phyloP scores from a whole-genome alignment of 2,329 filamentous ascomycete genomes.

The Pezicula neosporulosa region DNA sequence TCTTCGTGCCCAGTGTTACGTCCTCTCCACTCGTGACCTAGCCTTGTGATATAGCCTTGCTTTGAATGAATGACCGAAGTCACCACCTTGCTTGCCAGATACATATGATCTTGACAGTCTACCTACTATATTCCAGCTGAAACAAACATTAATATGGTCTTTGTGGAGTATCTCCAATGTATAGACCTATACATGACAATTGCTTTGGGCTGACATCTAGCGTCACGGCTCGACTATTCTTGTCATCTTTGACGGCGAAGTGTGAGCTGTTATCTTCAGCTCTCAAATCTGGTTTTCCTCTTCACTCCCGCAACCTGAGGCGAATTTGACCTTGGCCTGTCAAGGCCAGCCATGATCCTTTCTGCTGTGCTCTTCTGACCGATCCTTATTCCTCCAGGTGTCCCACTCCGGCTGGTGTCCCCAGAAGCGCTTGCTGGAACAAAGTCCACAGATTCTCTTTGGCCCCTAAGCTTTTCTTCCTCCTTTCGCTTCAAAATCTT shows the following conservation, averaged over 20 bases:
- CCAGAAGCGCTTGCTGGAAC: conserved; percentile 22
- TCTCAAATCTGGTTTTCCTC: conserved; percentile 30
- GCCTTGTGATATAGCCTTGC: conserved; percentile 8
- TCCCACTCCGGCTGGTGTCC: conserved; percentile 21
- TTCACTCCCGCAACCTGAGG: conserved; percentile 27
- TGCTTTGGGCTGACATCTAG: no score
- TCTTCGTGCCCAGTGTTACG: neutral
- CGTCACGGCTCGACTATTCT: neutral
- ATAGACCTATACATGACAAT: no score
- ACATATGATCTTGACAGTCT: neutral
- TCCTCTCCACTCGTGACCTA: conserved; percentile 10
- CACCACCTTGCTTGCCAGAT: neutral
- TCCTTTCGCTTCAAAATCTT: conserved; percentile 25
- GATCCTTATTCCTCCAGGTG: conserved; percentile 13
- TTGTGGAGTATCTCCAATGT: no score
- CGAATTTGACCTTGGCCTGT: conserved; percentile 25
- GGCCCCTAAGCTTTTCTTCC: conserved; percentile 25
- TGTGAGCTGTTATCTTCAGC: conserved; percentile 15
- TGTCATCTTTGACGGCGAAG: neutral
- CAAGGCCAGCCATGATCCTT: conserved; percentile 30
- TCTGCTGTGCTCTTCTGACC: conserved; percentile 28
- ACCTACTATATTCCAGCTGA: neutral
- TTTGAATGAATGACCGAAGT: neutral
- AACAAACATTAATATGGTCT: no score
- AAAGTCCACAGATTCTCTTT: conserved; percentile 28